Evolutionary conservation across 2,329 filamentous ascomycete genomes (phyloP).

Genomic region (Fusarium abutilonis): DNA sequence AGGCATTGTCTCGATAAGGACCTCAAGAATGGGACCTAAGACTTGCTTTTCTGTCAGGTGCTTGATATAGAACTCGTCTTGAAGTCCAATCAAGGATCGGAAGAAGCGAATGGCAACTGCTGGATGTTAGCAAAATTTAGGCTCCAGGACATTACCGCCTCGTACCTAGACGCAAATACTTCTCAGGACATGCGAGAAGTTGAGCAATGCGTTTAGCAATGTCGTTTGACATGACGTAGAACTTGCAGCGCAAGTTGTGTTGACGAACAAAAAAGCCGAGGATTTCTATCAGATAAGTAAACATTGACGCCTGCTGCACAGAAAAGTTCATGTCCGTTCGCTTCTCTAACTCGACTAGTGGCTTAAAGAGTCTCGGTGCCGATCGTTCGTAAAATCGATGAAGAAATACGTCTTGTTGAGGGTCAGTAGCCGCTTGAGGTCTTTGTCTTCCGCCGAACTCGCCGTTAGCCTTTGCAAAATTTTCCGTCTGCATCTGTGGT

Average conservation of each 20-base stretch:
- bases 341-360: conserved; percentile 81
- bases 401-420: conserved; percentile 86
- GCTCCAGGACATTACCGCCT: conserved; percentile 9
- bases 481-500: conserved; percentile 59
- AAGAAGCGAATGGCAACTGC: conserved; percentile 92
- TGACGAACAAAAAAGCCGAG: conserved; percentile 93
- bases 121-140: conserved; percentile 34
- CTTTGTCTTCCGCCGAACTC: conserved; percentile 74
- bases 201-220: conserved; percentile 83
- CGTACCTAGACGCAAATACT: conserved; percentile 89
- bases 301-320: conserved; percentile 88
- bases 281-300: conserved; percentile 90
- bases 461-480: conserved; percentile 69
- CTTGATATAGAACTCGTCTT: conserved; percentile 91
- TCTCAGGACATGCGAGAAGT: conserved; percentile 83
- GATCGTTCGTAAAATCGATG: conserved; percentile 90
- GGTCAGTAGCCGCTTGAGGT: conserved; percentile 63
- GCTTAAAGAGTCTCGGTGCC: conserved; percentile 84
- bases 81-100: conserved; percentile 82
- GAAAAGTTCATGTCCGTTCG: conserved; percentile 75
- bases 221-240: conserved; percentile 83
- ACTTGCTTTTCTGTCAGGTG: conserved; percentile 84
- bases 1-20: conserved; percentile 85
- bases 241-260: conserved; percentile 86
- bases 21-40: conserved; percentile 84